phyloP scores from a whole-genome alignment of 257 asterid species.

The Nicotiana tomentosiformis region DNA sequence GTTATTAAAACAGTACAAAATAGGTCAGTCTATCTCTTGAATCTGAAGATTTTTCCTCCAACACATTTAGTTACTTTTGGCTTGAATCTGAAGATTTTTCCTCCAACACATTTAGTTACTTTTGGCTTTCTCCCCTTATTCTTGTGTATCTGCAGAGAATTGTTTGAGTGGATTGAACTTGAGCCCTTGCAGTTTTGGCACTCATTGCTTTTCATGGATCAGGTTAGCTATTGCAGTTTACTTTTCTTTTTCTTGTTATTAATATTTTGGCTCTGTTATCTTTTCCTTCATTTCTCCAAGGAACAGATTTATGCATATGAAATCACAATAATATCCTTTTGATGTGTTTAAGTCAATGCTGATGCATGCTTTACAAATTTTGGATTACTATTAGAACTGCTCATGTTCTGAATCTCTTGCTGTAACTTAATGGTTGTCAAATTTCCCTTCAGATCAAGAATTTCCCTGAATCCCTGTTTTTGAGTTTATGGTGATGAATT shows the following conservation, averaged over 20 bases:
- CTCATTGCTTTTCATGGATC: slow-evolving; percentile 95
- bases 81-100: slow-evolving; percentile 5
- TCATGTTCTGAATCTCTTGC: not conserved
- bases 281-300: not conserved
- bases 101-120: not conserved
- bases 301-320: not conserved
- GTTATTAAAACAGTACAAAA: slow-evolving; percentile 69
- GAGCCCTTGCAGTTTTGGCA: slow-evolving; percentile 95
- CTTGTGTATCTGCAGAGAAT: slow-evolving; percentile 47
- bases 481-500: not conserved
- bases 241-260: not conserved
- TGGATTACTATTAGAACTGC: not conserved
- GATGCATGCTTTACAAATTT: not conserved
- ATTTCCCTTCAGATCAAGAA: not conserved
- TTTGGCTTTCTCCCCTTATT: slow-evolving; percentile 16
- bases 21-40: slow-evolving; percentile 43
- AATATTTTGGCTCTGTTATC: not conserved
- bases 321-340: not conserved
- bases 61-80: not conserved
- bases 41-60: slow-evolving; percentile 2
- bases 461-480: not conserved
- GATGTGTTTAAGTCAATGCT: not conserved
- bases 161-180: slow-evolving; percentile 93
- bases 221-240: slow-evolving; percentile 44
- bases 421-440: not conserved